A percentile compares a stretch with the other conserved stretches of the same genome.
phyloP scores from a whole-genome alignment of 2,329 filamentous ascomycete species.

The Neofusicoccum ribis region DNA sequence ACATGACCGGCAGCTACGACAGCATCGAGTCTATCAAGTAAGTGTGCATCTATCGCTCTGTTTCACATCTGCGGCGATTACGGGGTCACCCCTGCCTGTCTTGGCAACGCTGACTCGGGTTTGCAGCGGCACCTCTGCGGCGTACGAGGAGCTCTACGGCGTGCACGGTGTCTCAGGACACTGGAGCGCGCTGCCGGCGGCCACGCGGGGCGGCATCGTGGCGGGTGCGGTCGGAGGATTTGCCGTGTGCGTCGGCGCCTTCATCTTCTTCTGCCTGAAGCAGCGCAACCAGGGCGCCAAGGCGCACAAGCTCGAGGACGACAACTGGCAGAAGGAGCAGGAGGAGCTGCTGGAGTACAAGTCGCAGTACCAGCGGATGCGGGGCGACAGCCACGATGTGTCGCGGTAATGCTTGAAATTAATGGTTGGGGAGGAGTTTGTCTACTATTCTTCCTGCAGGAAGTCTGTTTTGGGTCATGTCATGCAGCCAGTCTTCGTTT shows the following conservation, averaged over 20 bases:
- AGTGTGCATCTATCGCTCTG: conserved; percentile 22
- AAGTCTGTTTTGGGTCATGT: conserved; percentile 16
- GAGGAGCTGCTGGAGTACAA: conserved; percentile 21
- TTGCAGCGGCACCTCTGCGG: conserved; percentile 36
- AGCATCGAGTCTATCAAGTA: conserved; percentile 52
- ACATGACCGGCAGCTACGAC: conserved; percentile 61
- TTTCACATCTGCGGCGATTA: conserved; percentile 20
- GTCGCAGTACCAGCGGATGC: conserved; percentile 19
- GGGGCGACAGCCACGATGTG: conserved; percentile 1
- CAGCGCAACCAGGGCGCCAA: conserved; percentile 38
- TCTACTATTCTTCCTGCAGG: conserved; percentile 8
- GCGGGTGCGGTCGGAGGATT: conserved; percentile 28
- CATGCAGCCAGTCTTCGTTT: background rate
- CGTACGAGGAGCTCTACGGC: conserved; percentile 35
- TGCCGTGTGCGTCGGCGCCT: conserved; percentile 27
- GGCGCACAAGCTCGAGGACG: conserved; percentile 35
- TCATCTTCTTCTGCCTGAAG: conserved; percentile 41
- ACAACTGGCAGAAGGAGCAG: conserved; percentile 36
- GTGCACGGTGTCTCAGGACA: conserved; percentile 38
- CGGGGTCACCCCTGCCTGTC: background rate
- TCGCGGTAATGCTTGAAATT: background rate
- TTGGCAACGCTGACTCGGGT: background rate
- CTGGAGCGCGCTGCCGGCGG: conserved; percentile 35
- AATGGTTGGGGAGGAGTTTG: conserved; percentile 17
- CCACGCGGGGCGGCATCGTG: conserved; percentile 36